Conservation (phyloP, 345 rosid genomes). For the Camelina neglecta region DNA sequence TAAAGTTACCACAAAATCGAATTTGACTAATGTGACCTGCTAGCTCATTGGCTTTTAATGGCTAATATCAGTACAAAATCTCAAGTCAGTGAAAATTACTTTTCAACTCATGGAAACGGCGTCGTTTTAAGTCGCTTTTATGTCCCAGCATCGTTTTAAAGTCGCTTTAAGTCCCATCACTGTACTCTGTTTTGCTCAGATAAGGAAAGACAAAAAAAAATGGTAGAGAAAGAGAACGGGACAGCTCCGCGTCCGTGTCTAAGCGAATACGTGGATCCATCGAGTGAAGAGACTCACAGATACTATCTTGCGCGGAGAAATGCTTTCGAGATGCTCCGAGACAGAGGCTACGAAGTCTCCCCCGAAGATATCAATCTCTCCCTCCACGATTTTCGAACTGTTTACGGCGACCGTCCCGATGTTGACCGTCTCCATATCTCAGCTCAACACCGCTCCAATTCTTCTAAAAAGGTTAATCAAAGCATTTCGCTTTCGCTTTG, state of each 20-base stretch:
- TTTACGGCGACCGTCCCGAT: constrained; percentile 62
- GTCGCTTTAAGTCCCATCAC: constrained; percentile 5
- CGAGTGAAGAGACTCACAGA: constrained; percentile 70
- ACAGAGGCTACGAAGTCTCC: constrained; percentile 76
- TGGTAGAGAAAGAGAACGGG: constrained; percentile 43
- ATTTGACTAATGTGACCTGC: constrained; percentile 14
- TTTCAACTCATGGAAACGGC: not conserved
- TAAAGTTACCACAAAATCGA: not conserved
- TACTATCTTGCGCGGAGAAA: constrained; percentile 72
- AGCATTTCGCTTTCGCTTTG: not conserved
- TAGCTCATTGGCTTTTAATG: not conserved
- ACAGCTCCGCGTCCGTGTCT: constrained; percentile 49
- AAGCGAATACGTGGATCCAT: constrained; percentile 58
- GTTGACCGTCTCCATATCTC: constrained; percentile 67
- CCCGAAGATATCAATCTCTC: constrained; percentile 65
- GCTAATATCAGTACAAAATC: not conserved
- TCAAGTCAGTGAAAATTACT: not conserved
- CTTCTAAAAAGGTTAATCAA: constrained; percentile 62
- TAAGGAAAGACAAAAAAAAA: constrained; percentile 8
- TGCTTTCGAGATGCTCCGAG: constrained; percentile 81
- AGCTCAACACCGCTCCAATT: constrained; percentile 55
- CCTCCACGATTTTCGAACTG: constrained; percentile 65
- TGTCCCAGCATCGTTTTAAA: too few species aligned
- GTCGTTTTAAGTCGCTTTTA: too few species aligned
- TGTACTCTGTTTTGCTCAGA: constrained; percentile 2